These are phyloP conservation scores for Citeromyces hawaiiensis DNA, from an alignment of 1,139 yeast species.

Conservation along the genomic window DNA sequence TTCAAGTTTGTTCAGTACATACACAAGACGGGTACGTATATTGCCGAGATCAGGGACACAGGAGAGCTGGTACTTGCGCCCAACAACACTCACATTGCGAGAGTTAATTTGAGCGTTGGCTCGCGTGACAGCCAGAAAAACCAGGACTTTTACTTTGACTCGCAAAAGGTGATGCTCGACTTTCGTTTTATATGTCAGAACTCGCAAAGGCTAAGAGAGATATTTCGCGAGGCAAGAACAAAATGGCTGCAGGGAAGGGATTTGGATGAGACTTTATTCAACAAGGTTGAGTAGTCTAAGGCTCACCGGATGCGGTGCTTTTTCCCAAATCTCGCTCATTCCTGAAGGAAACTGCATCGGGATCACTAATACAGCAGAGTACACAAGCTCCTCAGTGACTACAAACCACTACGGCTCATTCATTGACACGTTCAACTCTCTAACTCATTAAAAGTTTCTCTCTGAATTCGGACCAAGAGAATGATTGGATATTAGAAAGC, in stretches of 20 bases:
- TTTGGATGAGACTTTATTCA: conserved; percentile 15
- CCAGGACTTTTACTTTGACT: conserved; percentile 30
- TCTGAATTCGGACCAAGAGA: too few relatives aligned
- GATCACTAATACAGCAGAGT: too few relatives aligned
- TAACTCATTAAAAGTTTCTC: too few relatives aligned
- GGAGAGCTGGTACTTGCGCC: conserved; percentile 79
- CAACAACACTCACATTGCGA: conserved; percentile 57
- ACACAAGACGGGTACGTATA: conserved; percentile 78
- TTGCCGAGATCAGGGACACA: conserved; percentile 75
- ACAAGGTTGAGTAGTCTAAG: neutral
- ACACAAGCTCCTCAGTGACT: too few relatives aligned
- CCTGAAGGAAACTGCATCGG: too few relatives aligned
- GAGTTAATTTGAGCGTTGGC: conserved; percentile 31
- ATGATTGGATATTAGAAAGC: too few relatives aligned
- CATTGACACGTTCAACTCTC: too few relatives aligned
- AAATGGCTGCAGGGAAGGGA: conserved; percentile 22
- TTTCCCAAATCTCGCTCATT: too few relatives aligned
- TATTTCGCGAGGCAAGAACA: conserved; percentile 47
- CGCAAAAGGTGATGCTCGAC: conserved; percentile 61
- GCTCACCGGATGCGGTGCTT: too few relatives aligned
- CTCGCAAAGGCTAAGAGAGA: conserved; percentile 26
- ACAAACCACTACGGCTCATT: too few relatives aligned
- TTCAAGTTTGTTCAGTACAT: conserved; percentile 82
- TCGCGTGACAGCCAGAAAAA: conserved; percentile 10
- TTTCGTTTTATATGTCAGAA: conserved; percentile 54